A percentile compares a stretch with the other conserved stretches of the same genome.
phyloP scores from a whole-genome alignment of 202 grass and related monocot genomes.

The Bolboschoenoplectus hybrid region DNA sequence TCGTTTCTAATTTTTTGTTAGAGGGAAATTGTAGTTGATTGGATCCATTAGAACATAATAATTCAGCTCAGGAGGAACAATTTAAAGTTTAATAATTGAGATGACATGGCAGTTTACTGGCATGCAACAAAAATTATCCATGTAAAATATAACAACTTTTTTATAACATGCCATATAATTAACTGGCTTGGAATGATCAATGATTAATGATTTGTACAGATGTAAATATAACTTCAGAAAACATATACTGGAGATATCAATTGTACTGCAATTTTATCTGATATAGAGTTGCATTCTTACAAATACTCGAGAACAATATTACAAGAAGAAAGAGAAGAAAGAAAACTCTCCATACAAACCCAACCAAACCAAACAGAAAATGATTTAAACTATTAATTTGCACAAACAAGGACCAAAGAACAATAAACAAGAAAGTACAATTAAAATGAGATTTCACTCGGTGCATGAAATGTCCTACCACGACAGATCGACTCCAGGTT shows the following conservation, averaged over 20 bases:
- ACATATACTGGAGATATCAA: background rate
- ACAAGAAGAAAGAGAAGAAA: background rate
- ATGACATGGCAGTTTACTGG: background rate
- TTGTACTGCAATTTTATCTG: slow-evolving; percentile 20
- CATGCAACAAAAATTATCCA: background rate
- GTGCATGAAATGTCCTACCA: slow-evolving; percentile 83
- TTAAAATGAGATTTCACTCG: slow-evolving; percentile 85
- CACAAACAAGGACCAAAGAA: slow-evolving; percentile 25
- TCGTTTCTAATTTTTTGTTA: background rate
- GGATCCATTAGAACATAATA: background rate
- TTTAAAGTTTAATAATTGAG: background rate
- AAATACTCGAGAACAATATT: slow-evolving; percentile 4
- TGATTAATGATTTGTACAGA: background rate
- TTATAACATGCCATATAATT: background rate
- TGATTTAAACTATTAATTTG: slow-evolving; percentile 37
- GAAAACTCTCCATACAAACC: slow-evolving; percentile 25
- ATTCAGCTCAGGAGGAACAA: background rate
- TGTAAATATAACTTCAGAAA: background rate
- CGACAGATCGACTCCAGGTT: slow-evolving; percentile 93
- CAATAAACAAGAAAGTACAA: slow-evolving; percentile 20
- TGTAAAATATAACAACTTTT: background rate
- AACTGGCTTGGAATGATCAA: background rate
- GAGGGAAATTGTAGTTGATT: background rate
- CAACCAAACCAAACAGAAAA: slow-evolving; percentile 35
- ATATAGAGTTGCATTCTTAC: slow-evolving; percentile 40